Evolutionary conservation across 495 filamentous ascomycete genomes (phyloP).

Genomic region (Xylaria nigripes): DNA sequence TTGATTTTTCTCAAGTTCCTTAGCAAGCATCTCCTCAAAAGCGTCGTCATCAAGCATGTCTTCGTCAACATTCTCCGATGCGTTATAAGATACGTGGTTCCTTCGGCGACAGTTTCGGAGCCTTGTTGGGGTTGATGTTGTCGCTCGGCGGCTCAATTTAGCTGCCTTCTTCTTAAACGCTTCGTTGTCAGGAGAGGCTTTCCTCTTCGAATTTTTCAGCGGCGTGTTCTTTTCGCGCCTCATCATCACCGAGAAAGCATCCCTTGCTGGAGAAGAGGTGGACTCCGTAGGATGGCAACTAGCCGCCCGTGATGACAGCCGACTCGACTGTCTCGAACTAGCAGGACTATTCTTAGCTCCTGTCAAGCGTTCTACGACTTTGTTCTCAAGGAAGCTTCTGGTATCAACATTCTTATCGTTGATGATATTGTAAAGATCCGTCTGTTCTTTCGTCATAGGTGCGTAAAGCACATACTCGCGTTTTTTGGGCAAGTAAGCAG

Average conservation of each 20-base stretch:
- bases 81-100: constrained; percentile 37
- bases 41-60: constrained; percentile 68
- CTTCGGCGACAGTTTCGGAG: constrained; percentile 34
- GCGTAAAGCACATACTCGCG: constrained; percentile 93
- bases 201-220: constrained; percentile 36
- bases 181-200: constrained; percentile 27
- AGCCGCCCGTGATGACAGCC: constrained; percentile 31
- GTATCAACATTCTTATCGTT: constrained; percentile 63
- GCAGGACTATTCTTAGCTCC: constrained; percentile 30
- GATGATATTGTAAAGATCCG: constrained; percentile 83
- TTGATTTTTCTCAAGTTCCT: constrained; percentile 47
- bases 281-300: constrained; percentile 16
- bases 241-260: constrained; percentile 44
- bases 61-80: constrained; percentile 50
- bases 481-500: constrained; percentile 83
- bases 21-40: constrained; percentile 61
- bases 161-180: constrained; percentile 51
- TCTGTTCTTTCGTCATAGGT: constrained; percentile 77
- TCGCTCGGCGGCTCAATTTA: constrained; percentile 63
- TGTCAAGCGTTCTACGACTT: constrained; percentile 64
- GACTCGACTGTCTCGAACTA: constrained; percentile 27
- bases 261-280: constrained; percentile 19
- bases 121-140: constrained; percentile 41
- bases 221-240: constrained; percentile 26
- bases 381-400: constrained; percentile 72